Evolutionary conservation across 176 grass and related monocot species (phyloP), one percentile per base, ranked within the genome.

Genomic region (Dactylis glomerata): DNA sequence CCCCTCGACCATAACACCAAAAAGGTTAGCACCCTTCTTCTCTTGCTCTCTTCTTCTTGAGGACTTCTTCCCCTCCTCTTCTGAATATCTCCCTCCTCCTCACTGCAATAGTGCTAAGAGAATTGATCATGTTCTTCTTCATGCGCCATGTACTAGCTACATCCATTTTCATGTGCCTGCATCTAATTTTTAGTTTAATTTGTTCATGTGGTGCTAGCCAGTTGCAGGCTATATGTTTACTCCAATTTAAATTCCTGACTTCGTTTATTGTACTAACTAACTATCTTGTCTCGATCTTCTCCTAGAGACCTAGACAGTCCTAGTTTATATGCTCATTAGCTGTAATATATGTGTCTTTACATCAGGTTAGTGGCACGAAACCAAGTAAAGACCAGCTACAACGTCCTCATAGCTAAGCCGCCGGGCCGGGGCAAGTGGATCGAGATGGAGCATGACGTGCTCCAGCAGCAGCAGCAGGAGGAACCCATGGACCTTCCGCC

Each of bases 401-500:
- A 62, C 58, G 26, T 30, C 66, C 44, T 27, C 13, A 4, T 64
- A 64, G 61, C 66, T 22, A 76, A 81, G 61, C 50, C 4, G 1
- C 67, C 63, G 42, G 77, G 24, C 10, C 59, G 62, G 77, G 71
- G 69, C 77, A 69, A 40, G 16, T 82, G 32, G 44, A 42, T 42
- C 41, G 49, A 59, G 77, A 89, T 89, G 82, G 82, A 81, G 82
- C 82, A 85, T 78, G 87, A 89, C 77, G 77, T 76, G 82, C 77
- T 69, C 24, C 68, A 44, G 0, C 63, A 13, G 0, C 79, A 55
- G 0, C 47, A 72, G n/a, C 20, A 26, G 78, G 24, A 67, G 56
- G 15, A 73, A 44, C 61, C 19, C 78, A 86, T 91, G 83, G 88
- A 93, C 16, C 86, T 93, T 51, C 88, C 92, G 20, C 82, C 92